These are phyloP conservation scores for Calonectria montana DNA, from an alignment of 2,329 filamentous ascomycete species.

Conservation along the genomic window DNA sequence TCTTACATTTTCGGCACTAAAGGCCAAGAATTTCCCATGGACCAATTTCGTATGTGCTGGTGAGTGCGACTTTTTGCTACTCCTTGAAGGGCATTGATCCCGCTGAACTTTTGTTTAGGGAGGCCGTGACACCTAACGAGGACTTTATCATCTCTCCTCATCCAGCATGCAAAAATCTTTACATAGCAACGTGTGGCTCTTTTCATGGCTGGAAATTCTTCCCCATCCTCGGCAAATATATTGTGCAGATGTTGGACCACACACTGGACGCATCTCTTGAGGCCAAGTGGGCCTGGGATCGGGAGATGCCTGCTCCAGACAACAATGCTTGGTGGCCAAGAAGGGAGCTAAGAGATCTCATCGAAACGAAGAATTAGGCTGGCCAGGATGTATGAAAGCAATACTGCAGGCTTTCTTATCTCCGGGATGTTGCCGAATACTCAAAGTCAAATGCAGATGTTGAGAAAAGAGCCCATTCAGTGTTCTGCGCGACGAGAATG, in stretches of 20 bases:
- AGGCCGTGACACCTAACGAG: conserved; percentile 70
- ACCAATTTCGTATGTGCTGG: conserved; percentile 75
- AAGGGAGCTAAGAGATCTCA: conserved; percentile 66
- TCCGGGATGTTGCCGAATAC: neutral
- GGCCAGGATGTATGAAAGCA: no score
- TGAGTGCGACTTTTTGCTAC: conserved; percentile 49
- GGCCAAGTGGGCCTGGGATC: conserved; percentile 68
- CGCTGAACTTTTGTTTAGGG: conserved; percentile 56
- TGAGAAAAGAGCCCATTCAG: no score
- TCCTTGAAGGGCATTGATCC: no score
- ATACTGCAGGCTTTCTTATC: no score
- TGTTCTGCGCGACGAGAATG: no score
- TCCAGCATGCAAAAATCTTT: conserved; percentile 62
- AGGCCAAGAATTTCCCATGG: conserved; percentile 66
- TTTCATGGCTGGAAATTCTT: conserved; percentile 78
- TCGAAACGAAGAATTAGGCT: neutral
- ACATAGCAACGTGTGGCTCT: conserved; percentile 72
- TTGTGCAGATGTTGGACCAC: conserved; percentile 64
- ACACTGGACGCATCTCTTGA: conserved; percentile 55
- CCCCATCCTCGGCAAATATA: conserved; percentile 71
- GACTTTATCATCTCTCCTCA: conserved; percentile 74
- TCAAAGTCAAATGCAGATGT: neutral
- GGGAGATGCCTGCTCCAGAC: conserved; percentile 64
- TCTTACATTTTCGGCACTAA: conserved; percentile 69
- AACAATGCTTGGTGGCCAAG: conserved; percentile 67